A percentile compares a stretch with the other conserved stretches of the same genome.
Evolutionary conservation across 2,329 filamentous ascomycete species (phyloP).

Genomic region (Fusarium zealandicum): DNA sequence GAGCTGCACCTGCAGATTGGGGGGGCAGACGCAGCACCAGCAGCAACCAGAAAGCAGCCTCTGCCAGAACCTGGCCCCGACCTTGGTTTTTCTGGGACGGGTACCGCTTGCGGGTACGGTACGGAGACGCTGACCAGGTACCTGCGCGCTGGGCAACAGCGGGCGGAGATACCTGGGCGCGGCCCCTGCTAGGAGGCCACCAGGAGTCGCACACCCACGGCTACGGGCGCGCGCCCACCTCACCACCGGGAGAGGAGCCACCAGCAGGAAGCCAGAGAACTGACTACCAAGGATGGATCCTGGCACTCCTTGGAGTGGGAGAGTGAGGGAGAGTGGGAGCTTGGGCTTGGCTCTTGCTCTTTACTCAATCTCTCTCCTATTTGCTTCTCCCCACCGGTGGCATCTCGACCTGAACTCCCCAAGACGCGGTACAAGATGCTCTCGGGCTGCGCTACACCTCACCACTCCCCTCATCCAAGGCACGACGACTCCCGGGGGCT

Average conservation of each 20-base stretch:
- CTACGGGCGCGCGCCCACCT: conserved; percentile 18
- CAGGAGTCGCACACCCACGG: conserved; percentile 30
- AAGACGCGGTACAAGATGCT: not conserved
- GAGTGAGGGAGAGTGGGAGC: conserved; percentile 22
- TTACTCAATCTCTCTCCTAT: not conserved
- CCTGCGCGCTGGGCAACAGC: conserved; percentile 30
- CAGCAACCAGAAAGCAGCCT: conserved; percentile 1
- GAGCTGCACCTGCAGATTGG: not conserved
- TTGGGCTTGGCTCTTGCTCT: conserved; percentile 25
- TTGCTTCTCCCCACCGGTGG: conserved; percentile 1
- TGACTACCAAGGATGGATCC: conserved; percentile 5
- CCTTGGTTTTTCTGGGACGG: conserved; percentile 27
- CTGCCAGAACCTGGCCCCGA: conserved; percentile 2
- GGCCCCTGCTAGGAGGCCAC: conserved; percentile 34
- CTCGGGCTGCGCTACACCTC: conserved; percentile 13
- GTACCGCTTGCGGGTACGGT: conserved; percentile 30
- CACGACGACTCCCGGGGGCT: conserved; percentile 34
- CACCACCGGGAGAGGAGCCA: conserved; percentile 12
- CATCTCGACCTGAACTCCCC: not conserved
- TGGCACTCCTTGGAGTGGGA: conserved; percentile 8
- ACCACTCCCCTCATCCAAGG: conserved; percentile 32
- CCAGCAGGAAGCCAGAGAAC: not conserved
- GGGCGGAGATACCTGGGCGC: conserved; percentile 28
- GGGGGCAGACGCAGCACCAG: not conserved
- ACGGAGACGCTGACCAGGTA: conserved; percentile 26